Evolutionary conservation across 441 rosid species (phyloP).

Genomic region (Mallotus japonicus): DNA sequence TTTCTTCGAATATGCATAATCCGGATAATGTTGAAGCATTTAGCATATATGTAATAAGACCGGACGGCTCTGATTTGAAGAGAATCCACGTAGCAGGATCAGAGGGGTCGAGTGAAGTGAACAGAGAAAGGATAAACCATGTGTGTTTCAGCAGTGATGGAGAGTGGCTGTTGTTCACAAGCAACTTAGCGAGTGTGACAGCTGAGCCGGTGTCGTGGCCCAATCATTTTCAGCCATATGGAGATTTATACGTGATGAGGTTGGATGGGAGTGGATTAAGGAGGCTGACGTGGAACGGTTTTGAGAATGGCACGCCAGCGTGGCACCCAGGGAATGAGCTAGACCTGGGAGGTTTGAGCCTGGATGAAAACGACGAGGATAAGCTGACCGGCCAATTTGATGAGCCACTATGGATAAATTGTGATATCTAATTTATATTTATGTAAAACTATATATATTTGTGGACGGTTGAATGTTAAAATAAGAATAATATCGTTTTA

Average conservation of each 20-base stretch:
- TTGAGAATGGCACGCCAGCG: conserved; percentile 78
- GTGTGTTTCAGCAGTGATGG: conserved; percentile 69
- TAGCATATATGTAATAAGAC: conserved; percentile 59
- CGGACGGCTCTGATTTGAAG: conserved; percentile 62
- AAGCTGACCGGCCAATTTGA: background rate
- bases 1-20: conserved; percentile 74
- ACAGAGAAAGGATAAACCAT: conserved; percentile 76
- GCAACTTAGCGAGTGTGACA: conserved; percentile 56
- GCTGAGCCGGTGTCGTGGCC: conserved; percentile 80
- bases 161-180: conserved; percentile 63
- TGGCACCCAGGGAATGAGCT: conserved; percentile 45
- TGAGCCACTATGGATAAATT: background rate
- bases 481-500: too few species aligned
- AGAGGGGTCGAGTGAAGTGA: conserved; percentile 48
- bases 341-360: background rate
- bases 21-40: conserved; percentile 37
- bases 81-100: conserved; percentile 56
- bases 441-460: too few species aligned
- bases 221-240: conserved; percentile 87
- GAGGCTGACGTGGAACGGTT: conserved; percentile 83
- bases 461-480: too few species aligned
- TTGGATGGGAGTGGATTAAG: conserved; percentile 60
- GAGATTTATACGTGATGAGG: conserved; percentile 57
- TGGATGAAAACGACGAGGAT: background rate
- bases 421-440: background rate